Conservation (phyloP, 345 rosid genomes). For the Clausena lansium region DNA sequence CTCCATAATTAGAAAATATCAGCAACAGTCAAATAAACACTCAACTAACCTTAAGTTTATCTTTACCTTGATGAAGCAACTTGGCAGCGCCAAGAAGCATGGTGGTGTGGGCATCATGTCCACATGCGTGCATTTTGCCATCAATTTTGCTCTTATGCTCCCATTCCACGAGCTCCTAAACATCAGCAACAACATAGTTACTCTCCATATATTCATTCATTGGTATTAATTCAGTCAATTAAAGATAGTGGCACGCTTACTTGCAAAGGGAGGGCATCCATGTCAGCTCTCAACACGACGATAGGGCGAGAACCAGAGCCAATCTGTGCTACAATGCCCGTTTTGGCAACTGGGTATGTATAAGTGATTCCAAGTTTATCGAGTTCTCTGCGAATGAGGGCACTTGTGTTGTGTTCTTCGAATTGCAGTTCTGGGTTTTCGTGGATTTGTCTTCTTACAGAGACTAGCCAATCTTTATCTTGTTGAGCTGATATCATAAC, state of each 20-base stretch:
- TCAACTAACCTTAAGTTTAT: slow-evolving; percentile 49
- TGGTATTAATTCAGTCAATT: not conserved
- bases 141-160: slow-evolving; percentile 76
- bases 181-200: not conserved
- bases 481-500: slow-evolving; percentile 42
- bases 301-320: slow-evolving; percentile 68
- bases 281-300: slow-evolving; percentile 86
- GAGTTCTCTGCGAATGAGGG: slow-evolving; percentile 66
- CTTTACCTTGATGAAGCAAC: slow-evolving; percentile 66
- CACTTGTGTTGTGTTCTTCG: slow-evolving; percentile 72
- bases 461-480: slow-evolving; percentile 60
- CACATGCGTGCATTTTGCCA: slow-evolving; percentile 88
- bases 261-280: slow-evolving; percentile 80
- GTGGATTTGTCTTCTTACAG: slow-evolving; percentile 73
- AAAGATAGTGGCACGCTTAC: slow-evolving; percentile 21
- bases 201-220: not conserved
- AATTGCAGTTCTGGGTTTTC: slow-evolving; percentile 79
- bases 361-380: slow-evolving; percentile 55
- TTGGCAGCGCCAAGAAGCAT: slow-evolving; percentile 95
- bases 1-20: not conserved
- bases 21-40: not conserved
- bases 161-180: slow-evolving; percentile 83
- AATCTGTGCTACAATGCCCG: slow-evolving; percentile 70
- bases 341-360: slow-evolving; percentile 61
- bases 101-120: slow-evolving; percentile 79